A percentile compares a stretch with the other conserved stretches of the same genome.
phyloP scores from a whole-genome alignment of 1,139 yeast genomes.

The Suhomyces taliae region DNA sequence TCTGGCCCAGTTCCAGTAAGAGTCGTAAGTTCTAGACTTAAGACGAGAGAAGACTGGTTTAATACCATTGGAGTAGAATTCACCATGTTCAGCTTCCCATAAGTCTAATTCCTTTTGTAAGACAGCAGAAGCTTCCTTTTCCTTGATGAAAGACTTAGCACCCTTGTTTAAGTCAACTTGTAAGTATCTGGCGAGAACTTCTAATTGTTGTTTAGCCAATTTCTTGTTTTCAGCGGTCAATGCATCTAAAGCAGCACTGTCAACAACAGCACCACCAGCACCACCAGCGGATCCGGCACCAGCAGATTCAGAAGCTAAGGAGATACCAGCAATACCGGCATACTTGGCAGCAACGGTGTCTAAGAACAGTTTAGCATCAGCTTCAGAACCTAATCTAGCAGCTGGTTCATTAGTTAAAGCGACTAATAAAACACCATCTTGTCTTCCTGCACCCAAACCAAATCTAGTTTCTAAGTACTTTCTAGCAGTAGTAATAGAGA shows the following conservation, averaged over 20 bases:
- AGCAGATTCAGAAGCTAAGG: conserved; percentile 66
- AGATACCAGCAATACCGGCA: conserved; percentile 78
- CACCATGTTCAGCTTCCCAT: conserved; percentile 95
- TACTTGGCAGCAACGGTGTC: conserved; percentile 82
- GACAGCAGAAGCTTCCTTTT: conserved; percentile 80
- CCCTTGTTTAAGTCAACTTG: conserved; percentile 90
- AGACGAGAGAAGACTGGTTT: conserved; percentile 85
- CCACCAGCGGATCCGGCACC: conserved; percentile 52
- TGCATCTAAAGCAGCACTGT: conserved; percentile 95
- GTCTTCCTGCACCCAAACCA: conserved; percentile 94
- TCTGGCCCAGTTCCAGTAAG: conserved; percentile 99
- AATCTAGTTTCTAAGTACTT: conserved; percentile 85
- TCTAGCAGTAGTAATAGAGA: conserved; percentile 87
- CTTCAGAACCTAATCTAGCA: conserved; percentile 78
- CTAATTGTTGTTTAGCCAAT: conserved; percentile 93
- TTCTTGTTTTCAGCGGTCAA: conserved; percentile 85
- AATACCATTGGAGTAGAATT: conserved; percentile 88
- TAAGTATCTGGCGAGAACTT: conserved; percentile 91
- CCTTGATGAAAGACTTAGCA: conserved; percentile 80
- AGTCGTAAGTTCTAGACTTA: conserved; percentile 94
- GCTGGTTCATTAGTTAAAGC: conserved; percentile 92
- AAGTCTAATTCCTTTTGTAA: conserved; percentile 89
- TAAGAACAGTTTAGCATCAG: conserved; percentile 86
- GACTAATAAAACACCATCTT: conserved; percentile 79
- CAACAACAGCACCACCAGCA: conserved; percentile 86